These are phyloP conservation scores for Debaryomyces hansenii DNA, from an alignment of 805 yeast species.

Conservation along the genomic window DNA sequence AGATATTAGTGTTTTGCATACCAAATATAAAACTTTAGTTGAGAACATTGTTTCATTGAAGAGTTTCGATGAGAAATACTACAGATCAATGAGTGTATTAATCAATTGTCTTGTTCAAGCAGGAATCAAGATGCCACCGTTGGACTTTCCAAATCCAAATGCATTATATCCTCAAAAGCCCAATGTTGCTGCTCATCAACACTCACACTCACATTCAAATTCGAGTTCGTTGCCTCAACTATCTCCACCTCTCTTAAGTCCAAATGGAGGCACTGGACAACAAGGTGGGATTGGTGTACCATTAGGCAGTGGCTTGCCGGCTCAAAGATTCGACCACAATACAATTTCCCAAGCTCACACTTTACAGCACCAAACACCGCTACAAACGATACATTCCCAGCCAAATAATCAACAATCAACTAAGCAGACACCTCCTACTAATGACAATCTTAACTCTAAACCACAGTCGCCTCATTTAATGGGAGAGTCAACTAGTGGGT, in stretches of 20 bases:
- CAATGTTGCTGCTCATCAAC: slow-evolving; percentile 17
- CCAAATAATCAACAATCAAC: slow-evolving; percentile 1
- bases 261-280: slow-evolving; percentile 2
- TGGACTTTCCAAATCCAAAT: slow-evolving; percentile 52
- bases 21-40: slow-evolving; percentile 63
- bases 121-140: slow-evolving; percentile 68
- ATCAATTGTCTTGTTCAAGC: slow-evolving; percentile 50
- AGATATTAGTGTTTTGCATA: slow-evolving; percentile 41
- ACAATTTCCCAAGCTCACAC: slow-evolving; percentile 3
- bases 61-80: slow-evolving; percentile 55
- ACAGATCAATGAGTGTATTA: slow-evolving; percentile 50
- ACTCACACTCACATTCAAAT: slow-evolving; percentile 4
- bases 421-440: slow-evolving; percentile 10
- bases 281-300: not conserved
- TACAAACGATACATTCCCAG: not conserved
- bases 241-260: slow-evolving; percentile 7
- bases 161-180: slow-evolving; percentile 10
- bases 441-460: slow-evolving; percentile 13
- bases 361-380: slow-evolving; percentile 2
- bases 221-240: slow-evolving; percentile 9
- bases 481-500: slow-evolving; percentile 9
- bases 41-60: slow-evolving; percentile 60
- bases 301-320: slow-evolving; percentile 3
- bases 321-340: slow-evolving; percentile 3
- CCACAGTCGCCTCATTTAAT: slow-evolving; percentile 14